These are phyloP conservation scores for Cladosporium sp. DNA, from an alignment of 2,329 filamentous ascomycete genomes.

Conservation along the genomic window DNA sequence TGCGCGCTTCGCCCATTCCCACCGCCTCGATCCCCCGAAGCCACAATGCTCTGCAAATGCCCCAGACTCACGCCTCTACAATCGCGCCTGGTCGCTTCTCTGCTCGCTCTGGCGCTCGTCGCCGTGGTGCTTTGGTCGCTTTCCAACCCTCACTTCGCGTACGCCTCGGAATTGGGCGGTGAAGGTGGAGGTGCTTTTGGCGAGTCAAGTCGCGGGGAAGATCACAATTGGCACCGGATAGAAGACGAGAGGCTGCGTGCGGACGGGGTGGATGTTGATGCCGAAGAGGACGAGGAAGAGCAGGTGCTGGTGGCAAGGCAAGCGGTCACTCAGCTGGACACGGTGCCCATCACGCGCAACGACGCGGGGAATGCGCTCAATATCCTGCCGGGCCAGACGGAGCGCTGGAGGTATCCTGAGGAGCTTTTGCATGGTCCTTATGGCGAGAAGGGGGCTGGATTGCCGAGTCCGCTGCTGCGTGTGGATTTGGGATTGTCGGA, in stretches of 20 bases:
- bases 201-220: slow-evolving; percentile 37
- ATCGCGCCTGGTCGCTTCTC: slow-evolving; percentile 66
- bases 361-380: slow-evolving; percentile 61
- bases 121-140: slow-evolving; percentile 59
- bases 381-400: slow-evolving; percentile 58
- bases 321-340: slow-evolving; percentile 1
- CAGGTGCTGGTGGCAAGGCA: slow-evolving; percentile 43
- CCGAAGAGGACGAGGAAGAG: slow-evolving; percentile 20
- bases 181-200: slow-evolving; percentile 20
- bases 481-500: slow-evolving; percentile 4
- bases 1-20: slow-evolving; percentile 10
- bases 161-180: slow-evolving; percentile 54
- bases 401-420: slow-evolving; percentile 62
- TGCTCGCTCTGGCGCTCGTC: slow-evolving; percentile 58
- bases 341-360: slow-evolving; percentile 43
- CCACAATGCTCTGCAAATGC: slow-evolving; percentile 34
- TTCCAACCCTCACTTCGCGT: slow-evolving; percentile 56
- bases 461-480: slow-evolving; percentile 26
- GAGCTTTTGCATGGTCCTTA: slow-evolving; percentile 48
- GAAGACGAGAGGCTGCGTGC: slow-evolving; percentile 30
- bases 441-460: slow-evolving; percentile 23
- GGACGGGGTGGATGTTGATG: slow-evolving; percentile 28
- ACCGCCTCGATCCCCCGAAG: background rate
- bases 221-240: slow-evolving; percentile 47
- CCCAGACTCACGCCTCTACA: slow-evolving; percentile 62